These are phyloP conservation scores for Saccharomycopsis capsularis DNA, from an alignment of 805 yeast species.

Conservation along the genomic window DNA sequence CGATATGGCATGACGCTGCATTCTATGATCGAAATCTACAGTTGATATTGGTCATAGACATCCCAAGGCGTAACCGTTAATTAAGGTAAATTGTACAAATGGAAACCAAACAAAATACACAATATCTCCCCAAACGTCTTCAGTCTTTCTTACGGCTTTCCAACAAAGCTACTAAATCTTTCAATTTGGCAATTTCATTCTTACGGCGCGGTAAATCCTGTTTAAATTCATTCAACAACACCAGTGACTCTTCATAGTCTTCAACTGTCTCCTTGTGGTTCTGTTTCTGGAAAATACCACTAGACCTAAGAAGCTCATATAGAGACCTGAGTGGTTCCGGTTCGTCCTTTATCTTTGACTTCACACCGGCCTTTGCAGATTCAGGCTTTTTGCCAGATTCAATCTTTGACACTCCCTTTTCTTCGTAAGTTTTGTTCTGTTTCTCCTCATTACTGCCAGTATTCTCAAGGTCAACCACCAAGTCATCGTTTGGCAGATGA, in stretches of 20 bases:
- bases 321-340: neutral
- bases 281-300: neutral
- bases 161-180: constrained; percentile 7
- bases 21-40: too few species aligned
- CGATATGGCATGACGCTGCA: too few species aligned
- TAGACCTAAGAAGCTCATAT: too few species aligned
- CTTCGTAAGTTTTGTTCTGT: neutral
- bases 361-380: neutral
- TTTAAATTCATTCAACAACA: constrained; percentile 22
- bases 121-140: too few species aligned
- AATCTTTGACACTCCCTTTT: neutral
- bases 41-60: too few species aligned
- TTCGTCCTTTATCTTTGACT: neutral
- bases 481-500: too few species aligned
- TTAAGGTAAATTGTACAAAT: too few species aligned
- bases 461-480: too few species aligned
- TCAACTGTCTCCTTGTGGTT: constrained; percentile 14
- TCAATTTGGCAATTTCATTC: constrained; percentile 1
- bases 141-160: too few species aligned
- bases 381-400: neutral
- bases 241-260: constrained; percentile 22
- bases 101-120: too few species aligned
- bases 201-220: constrained; percentile 11
- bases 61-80: too few species aligned
- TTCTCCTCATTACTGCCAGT: neutral